Evolutionary conservation across 2,329 filamentous ascomycete genomes (phyloP).

Genomic region (Cladophialophora immunda): DNA sequence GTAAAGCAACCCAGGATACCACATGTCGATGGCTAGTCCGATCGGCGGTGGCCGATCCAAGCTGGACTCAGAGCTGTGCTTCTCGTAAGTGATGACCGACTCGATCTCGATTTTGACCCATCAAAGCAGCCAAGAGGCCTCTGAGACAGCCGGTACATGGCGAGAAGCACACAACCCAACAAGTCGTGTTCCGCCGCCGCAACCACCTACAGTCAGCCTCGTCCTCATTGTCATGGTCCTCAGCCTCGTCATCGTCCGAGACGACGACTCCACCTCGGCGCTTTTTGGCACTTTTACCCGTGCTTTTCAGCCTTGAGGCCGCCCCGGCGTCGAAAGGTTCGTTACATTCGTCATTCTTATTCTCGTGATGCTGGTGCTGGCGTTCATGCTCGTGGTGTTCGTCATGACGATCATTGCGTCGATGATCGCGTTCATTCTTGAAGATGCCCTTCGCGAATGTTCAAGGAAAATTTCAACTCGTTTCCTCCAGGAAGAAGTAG

Average conservation of each 20-base stretch:
- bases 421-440: conserved; percentile 32
- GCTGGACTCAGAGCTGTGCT: neutral
- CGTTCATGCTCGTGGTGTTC: conserved; percentile 23
- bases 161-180: neutral
- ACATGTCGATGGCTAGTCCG: neutral
- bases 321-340: conserved; percentile 48
- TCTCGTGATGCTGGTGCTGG: conserved; percentile 47
- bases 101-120: neutral
- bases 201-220: conserved; percentile 52
- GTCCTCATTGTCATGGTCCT: conserved; percentile 69
- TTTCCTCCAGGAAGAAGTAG: conserved; percentile 97
- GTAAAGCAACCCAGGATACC: neutral
- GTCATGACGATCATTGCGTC: conserved; percentile 26
- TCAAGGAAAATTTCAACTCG: conserved; percentile 72
- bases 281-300: conserved; percentile 50
- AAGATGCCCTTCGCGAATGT: conserved; percentile 52
- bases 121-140: neutral
- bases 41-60: neutral
- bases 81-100: neutral
- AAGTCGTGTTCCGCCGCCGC: conserved; percentile 58
- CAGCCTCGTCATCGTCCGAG: conserved; percentile 72
- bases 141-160: neutral
- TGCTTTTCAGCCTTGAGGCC: conserved; percentile 51
- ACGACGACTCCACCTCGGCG: conserved; percentile 62
- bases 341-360: conserved; percentile 45